Evolutionary conservation across 2,329 filamentous ascomycete species (phyloP), one percentile per base, ranked within the genome.

Genomic region (Zasmidium citrigriseum): DNA sequence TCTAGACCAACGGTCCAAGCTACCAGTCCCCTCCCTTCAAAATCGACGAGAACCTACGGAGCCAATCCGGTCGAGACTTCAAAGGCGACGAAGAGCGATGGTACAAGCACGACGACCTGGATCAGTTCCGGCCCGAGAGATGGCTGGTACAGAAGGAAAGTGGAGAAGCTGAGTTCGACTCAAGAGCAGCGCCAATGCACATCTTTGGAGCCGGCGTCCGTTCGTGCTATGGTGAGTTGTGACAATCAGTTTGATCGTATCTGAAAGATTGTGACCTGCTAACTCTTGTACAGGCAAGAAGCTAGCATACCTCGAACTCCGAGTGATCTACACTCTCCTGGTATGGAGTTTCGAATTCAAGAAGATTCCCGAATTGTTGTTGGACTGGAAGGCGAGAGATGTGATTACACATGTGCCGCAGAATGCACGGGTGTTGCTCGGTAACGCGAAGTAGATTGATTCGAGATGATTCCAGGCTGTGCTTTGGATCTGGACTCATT

Each of bases 221-320:
- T 18, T 49, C 20, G 12, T 58, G 55, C 20, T 58, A 54, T 21
- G 55, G 55, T 48, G 27, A 29, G 27, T 29, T 7, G 27, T 7
- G 14, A 29, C 14, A 7, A 7, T 29, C n/a, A n/a, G n/a, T n/a
- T n/a, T n/a, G n/a, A n/a, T n/a, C n/a, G n/a, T n/a, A n/a, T n/a
- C n/a, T n/a, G n/a, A n/a, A n/a, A n/a, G n/a, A n/a, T n/a, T n/a
- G n/a, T n/a, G n/a, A n/a, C n/a, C n/a, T n/a, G n/a, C n/a, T n/a
- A n/a, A n/a, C n/a, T n/a, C n/a, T n/a, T n/a, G n/a, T 7, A 29
- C 27, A 29, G 27, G 27, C 27, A 58, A 58, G 50, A 50, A 34
- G 23, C 23, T 58, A 21, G 55, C 55, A 14, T 58, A 58, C 48
- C 51, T 54, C n/a, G 38, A 54, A 12, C 48, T 58, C 44, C 50